Base-by-base conservation (phyloP, 495 filamentous ascomycete species). In the Amorphotheca resinae region DNA sequence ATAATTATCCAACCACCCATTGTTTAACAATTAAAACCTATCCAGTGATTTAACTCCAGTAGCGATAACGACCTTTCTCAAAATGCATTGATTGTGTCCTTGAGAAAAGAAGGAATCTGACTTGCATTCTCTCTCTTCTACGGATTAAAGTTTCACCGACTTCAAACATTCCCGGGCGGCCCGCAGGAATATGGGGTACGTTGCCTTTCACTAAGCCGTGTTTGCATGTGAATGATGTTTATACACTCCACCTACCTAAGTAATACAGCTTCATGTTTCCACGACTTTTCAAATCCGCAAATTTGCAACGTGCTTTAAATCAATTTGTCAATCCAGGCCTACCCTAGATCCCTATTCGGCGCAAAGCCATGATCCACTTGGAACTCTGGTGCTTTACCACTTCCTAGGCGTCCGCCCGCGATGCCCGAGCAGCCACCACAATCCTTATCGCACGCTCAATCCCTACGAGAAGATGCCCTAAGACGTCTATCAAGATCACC, bases 401-500 rank as follows among this genome's bases (percentile, higher is more conserved):
- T 41, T 20, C 12, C 18, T 22, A 21, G 35, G 32, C 41, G 34
- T 17, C 28, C 43, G 35, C 15, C 23, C 45, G 48, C 48, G 30
- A 55, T 55, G 52, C 44, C 48, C 38, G 48, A 55, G 48, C 36
- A 48, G 22, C 44, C 45, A 34, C 30, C 30, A 17, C 41, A 17
- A 22, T 34, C 46, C 18, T 45, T 30, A 40, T 47, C 43, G 36
- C 43, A 53, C 35, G 44, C 53, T 21, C 33, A 48, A 31, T 45
- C 33, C 22, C 37, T 44, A 23, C 38, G 45, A 44, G 54, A 50
- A 1, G 56, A 65, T 34, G 46, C 43, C 16, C 52, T 74, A 45
- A 69, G 75, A 56, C 59, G 66, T 25, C 68, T 76, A 34, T 80
- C 78, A 39, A 79, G 82, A 53, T 86, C 83, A 31, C 82, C 84